Evolutionary conservation across 2,329 filamentous ascomycete species (phyloP).

Genomic region (Ceratocystis eucalypticola): DNA sequence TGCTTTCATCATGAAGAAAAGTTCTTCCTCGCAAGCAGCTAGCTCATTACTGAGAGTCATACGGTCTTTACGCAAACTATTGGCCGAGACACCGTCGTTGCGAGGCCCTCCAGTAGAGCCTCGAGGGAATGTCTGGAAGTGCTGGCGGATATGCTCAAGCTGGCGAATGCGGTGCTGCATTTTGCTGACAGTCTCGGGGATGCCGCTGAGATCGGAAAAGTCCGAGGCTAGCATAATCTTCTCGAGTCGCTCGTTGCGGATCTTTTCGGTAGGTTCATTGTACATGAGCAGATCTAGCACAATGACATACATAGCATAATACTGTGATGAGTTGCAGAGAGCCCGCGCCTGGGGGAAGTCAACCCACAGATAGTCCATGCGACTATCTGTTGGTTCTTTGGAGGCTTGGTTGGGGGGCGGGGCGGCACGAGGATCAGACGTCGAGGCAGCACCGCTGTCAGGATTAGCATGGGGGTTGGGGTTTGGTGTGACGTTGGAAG

Average conservation of each 20-base stretch:
- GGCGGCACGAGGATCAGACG: background rate
- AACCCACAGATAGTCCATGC: constrained; percentile 94
- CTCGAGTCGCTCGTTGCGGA: constrained; percentile 84
- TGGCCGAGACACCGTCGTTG: background rate
- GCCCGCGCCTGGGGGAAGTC: constrained; percentile 89
- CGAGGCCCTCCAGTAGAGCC: constrained; percentile 31
- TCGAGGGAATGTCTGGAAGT: constrained; percentile 84
- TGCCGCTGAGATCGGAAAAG: constrained; percentile 89
- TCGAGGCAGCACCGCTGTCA: background rate
- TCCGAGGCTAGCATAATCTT: constrained; percentile 99
- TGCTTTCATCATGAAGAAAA: constrained; percentile 99
- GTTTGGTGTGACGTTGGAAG: background rate
- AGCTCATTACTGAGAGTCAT: constrained; percentile 81
- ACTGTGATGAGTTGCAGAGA: constrained; percentile 94
- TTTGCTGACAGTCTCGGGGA: constrained; percentile 81
- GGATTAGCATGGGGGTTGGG: background rate
- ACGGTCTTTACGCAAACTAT: constrained; percentile 60
- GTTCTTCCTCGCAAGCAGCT: constrained; percentile 79
- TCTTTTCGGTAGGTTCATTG: constrained; percentile 91
- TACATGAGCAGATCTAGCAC: constrained; percentile 92
- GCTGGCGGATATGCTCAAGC: constrained; percentile 87
- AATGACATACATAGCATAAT: constrained; percentile 97
- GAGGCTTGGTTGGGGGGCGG: constrained; percentile 29
- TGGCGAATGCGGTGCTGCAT: constrained; percentile 87
- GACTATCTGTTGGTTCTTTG: constrained; percentile 50